Percentiles rank a stretch among this genome's conserved stretches.
phyloP scores from a whole-genome alignment of 306 rosid species.

The Medicago truncatula region MtrunA17r5.0-ANR NC_053048.1:1718001-1718500 shows the following conservation, averaged over 20 bases:
- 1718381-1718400: too few relatives aligned
- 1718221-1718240: conserved; percentile 6
- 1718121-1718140: conserved; percentile 32
- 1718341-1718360: neutral
- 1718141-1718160: conserved; percentile 39
- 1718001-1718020: too few relatives aligned
- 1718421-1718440: too few relatives aligned
- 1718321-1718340: conserved; percentile 13
- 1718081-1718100: conserved; percentile 41
- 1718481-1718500: neutral
- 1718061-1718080: neutral
- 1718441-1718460: neutral
- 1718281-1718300: neutral
- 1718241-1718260: neutral
- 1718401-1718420: too few relatives aligned
- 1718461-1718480: neutral
- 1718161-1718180: conserved; percentile 65
- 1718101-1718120: neutral
- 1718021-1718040: too few relatives aligned
- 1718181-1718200: conserved; percentile 51
- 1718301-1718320: neutral
- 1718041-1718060: neutral
- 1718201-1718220: neutral
- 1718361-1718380: too few relatives aligned
- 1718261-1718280: neutral